Percentiles rank a stretch among this genome's conserved stretches.
phyloP scores from a whole-genome alignment of 2,329 filamentous ascomycete species.

The Alternaria sp. region DNA sequence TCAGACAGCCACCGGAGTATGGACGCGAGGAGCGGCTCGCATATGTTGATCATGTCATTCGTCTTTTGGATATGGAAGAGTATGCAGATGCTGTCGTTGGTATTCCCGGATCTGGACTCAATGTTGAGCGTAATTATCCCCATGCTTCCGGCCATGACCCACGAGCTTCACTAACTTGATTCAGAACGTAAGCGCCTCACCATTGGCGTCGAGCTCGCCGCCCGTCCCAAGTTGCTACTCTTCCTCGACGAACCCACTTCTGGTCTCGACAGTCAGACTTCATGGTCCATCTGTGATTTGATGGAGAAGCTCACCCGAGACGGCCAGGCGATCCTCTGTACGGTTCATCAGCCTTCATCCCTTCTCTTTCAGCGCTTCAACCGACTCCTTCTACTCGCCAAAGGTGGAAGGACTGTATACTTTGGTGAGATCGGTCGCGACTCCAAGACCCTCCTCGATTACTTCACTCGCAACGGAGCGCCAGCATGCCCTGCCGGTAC shows the following conservation, averaged over 20 bases:
- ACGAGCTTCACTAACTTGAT: slow-evolving; percentile 4
- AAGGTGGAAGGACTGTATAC: slow-evolving; percentile 80
- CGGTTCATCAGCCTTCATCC: slow-evolving; percentile 96
- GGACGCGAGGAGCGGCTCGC: slow-evolving; percentile 22
- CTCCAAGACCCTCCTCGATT: neutral
- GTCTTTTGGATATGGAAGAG: slow-evolving; percentile 80
- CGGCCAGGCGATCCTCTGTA: slow-evolving; percentile 85
- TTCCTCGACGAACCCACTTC: neutral
- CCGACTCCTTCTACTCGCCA: slow-evolving; percentile 77
- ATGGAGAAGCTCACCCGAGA: slow-evolving; percentile 60
- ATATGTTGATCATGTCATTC: slow-evolving; percentile 81
- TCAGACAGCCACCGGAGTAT: slow-evolving; percentile 56
- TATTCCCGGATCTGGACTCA: slow-evolving; percentile 27
- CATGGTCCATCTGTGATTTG: neutral
- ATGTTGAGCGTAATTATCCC: slow-evolving; percentile 55
- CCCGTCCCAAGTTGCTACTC: neutral
- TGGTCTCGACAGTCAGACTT: neutral
- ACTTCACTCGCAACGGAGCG: neutral
- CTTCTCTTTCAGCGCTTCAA: slow-evolving; percentile 94
- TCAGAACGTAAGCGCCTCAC: slow-evolving; percentile 3
- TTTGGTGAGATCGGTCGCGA: slow-evolving; percentile 61
- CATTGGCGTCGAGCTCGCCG: neutral
- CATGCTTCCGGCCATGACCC: neutral
- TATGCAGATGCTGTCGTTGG: slow-evolving; percentile 27
- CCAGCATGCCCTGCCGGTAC: neutral